These are phyloP conservation scores for Alisma plantagoaquatica DNA, from an alignment of 106 monocot genomes.

Conservation along the genomic window DNA sequence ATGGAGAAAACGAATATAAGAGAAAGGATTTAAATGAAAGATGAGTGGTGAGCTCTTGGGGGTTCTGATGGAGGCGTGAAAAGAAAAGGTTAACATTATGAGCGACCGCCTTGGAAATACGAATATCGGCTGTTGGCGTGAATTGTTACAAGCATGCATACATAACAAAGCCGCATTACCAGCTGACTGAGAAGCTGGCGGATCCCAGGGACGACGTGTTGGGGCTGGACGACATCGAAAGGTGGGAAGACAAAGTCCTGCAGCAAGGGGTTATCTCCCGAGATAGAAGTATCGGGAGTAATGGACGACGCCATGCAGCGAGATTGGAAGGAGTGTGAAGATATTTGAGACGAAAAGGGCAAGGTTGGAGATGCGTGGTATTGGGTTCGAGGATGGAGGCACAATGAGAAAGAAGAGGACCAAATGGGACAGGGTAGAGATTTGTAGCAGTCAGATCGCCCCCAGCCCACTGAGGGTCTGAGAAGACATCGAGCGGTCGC, in stretches of 20 bases:
- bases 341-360: background rate
- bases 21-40: too few species aligned
- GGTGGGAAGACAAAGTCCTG: conserved; percentile 83
- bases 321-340: background rate
- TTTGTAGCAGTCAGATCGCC: too few species aligned
- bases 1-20: background rate
- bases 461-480: too few species aligned
- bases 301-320: conserved; percentile 1
- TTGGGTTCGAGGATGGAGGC: conserved; percentile 1
- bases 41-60: too few species aligned
- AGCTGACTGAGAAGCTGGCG: conserved; percentile 46
- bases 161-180: conserved; percentile 10
- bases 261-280: conserved; percentile 58
- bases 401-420: conserved; percentile 44
- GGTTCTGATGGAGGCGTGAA: too few species aligned
- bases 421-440: conserved; percentile 29
- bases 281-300: conserved; percentile 10
- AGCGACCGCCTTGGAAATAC: too few species aligned
- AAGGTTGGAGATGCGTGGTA: background rate
- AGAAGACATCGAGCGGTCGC: too few species aligned
- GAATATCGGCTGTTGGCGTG: too few species aligned
- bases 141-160: too few species aligned
- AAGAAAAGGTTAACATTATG: background rate
- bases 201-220: conserved; percentile 73
- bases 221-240: conserved; percentile 63